These are phyloP conservation scores for Pythium scleroteichum DNA, from an alignment of 352 stramenopile species.

Conservation along the genomic window DNA sequence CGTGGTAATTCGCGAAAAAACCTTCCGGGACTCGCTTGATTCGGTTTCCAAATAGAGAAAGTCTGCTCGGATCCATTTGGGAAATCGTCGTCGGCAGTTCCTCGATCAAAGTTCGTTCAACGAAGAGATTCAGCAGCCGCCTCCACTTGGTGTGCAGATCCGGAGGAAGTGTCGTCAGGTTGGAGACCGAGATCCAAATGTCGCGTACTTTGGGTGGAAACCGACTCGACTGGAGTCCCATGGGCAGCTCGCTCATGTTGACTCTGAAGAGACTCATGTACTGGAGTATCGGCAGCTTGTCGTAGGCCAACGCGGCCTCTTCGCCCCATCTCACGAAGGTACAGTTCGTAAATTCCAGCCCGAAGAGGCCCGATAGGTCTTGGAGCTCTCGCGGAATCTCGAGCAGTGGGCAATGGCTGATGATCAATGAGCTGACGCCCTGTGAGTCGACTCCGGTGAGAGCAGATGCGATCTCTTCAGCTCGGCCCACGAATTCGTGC, in stretches of 20 bases:
- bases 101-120: constrained; percentile 13
- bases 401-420: constrained; percentile 23
- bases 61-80: constrained; percentile 6
- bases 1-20: background rate
- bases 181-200: constrained; percentile 14
- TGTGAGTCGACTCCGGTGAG: constrained; percentile 8
- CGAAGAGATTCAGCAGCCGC: constrained; percentile 14
- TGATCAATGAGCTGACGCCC: constrained; percentile 12
- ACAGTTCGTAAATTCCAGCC: constrained; percentile 21
- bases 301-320: constrained; percentile 4
- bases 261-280: constrained; percentile 10
- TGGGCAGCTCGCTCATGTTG: constrained; percentile 15
- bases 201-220: constrained; percentile 15
- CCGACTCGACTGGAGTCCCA: constrained; percentile 1
- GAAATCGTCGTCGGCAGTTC: constrained; percentile 4
- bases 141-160: constrained; percentile 23
- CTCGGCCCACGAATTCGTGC: constrained; percentile 2
- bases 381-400: constrained; percentile 14
- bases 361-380: constrained; percentile 6
- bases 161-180: constrained; percentile 16
- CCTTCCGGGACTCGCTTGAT: constrained; percentile 7
- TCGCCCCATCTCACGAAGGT: constrained; percentile 14
- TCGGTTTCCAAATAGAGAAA: constrained; percentile 11
- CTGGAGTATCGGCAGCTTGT: constrained; percentile 1
- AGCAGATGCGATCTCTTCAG: constrained; percentile 9